Evolutionary conservation across 208 protist genomes (phyloP).

Genomic region (Kentomonas sorsogonicus): DNA sequence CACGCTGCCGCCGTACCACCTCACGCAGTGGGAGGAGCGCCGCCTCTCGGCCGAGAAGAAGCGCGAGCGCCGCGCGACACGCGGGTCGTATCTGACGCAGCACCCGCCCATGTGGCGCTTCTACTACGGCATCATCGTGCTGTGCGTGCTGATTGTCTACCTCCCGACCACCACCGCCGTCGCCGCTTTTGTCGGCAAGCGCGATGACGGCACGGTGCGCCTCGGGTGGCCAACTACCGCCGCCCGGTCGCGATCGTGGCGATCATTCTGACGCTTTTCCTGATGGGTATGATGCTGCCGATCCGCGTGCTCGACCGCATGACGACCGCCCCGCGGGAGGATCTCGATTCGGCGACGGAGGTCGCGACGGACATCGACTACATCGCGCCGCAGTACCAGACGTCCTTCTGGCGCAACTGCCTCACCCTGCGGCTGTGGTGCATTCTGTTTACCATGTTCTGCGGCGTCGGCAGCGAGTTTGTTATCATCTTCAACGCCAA

Average conservation of each 20-base stretch:
- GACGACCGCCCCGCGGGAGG: too few species aligned
- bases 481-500: slow-evolving; percentile 63
- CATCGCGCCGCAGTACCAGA: slow-evolving; percentile 61
- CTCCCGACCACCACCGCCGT: slow-evolving; percentile 43
- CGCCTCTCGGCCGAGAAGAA: slow-evolving; percentile 24
- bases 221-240: not conserved
- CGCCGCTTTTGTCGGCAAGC: slow-evolving; percentile 26
- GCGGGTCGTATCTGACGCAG: slow-evolving; percentile 42
- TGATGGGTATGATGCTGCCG: slow-evolving; percentile 21
- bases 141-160: slow-evolving; percentile 56
- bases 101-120: slow-evolving; percentile 57
- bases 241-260: slow-evolving; percentile 37
- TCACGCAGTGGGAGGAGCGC: slow-evolving; percentile 38
- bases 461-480: slow-evolving; percentile 34
- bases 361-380: slow-evolving; percentile 51
- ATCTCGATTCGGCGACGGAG: too few species aligned
- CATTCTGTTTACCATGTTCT: slow-evolving; percentile 54
- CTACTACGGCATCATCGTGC: slow-evolving; percentile 32
- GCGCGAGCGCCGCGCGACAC: slow-evolving; percentile 8
- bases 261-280: slow-evolving; percentile 10
- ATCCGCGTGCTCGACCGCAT: slow-evolving; percentile 3
- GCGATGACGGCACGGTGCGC: too few species aligned
- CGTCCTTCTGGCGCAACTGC: slow-evolving; percentile 38
- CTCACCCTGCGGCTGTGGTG: slow-evolving; percentile 43
- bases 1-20: slow-evolving; percentile 51